Percentiles rank a stretch among this genome's conserved stretches.
Evolutionary conservation across 2,329 filamentous ascomycete species (phyloP).

Genomic region (Chaetomium olivaceum): DNA sequence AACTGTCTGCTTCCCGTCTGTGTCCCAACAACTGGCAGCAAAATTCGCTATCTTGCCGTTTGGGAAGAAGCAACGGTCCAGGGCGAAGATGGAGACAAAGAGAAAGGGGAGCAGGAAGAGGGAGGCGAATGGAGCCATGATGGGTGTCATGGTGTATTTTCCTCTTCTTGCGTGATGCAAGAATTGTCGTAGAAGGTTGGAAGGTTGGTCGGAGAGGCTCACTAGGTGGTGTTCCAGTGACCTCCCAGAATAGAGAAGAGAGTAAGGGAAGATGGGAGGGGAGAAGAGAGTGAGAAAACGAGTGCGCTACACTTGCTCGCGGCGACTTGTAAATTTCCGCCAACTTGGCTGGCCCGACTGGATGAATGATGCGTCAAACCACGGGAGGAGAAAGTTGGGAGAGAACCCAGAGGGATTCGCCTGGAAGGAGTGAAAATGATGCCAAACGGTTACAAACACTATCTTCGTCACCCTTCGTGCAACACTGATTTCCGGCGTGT

Average conservation of each 20-base stretch:
- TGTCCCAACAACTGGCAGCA: constrained; percentile 7
- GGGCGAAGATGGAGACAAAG: not conserved
- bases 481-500: constrained; percentile 7
- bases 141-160: not conserved
- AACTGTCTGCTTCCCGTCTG: not conserved
- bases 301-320: not conserved
- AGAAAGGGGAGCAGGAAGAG: constrained; percentile 3
- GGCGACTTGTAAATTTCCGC: not conserved
- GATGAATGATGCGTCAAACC: not conserved
- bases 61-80: constrained; percentile 16
- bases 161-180: not conserved
- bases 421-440: not conserved
- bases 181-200: not conserved
- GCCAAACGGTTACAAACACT: not conserved
- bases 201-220: not conserved
- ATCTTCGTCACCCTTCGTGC: not conserved
- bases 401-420: not conserved
- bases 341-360: not conserved
- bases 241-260: too few relatives aligned
- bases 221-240: not conserved
- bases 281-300: not conserved
- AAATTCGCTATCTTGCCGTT: not conserved
- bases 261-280: not conserved
- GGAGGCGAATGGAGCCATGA: not conserved
- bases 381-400: not conserved